Percentiles rank a stretch among this genome's conserved stretches.
phyloP scores from a whole-genome alignment of 306 rosid species.

The Vigna mungo region DNA sequence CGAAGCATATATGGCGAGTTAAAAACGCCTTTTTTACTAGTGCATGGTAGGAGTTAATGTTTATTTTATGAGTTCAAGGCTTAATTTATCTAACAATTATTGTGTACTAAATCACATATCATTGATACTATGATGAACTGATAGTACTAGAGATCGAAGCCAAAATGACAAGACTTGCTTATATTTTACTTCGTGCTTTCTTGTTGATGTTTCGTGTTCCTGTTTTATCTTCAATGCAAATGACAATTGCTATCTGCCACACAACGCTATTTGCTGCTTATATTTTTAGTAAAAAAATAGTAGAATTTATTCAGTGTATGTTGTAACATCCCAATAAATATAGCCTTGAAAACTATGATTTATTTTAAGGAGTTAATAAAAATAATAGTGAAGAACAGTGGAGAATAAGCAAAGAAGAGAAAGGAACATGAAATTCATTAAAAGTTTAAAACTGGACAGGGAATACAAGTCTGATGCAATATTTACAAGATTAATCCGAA shows the following conservation, averaged over 20 bases:
- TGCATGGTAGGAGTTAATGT: conserved; percentile 31
- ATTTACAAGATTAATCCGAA: no score
- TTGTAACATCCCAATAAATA: no score
- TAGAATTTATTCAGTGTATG: no score
- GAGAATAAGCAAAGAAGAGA: no score
- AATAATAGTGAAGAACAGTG: no score
- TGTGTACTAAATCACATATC: conserved; percentile 70
- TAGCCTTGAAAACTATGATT: no score
- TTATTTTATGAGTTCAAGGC: conserved; percentile 31
- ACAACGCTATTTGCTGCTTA: not conserved
- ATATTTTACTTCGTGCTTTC: conserved; percentile 8
- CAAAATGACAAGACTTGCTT: conserved; percentile 8
- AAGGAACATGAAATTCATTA: no score
- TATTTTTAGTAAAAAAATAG: not conserved
- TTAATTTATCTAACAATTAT: conserved; percentile 36
- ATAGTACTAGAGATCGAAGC: conserved; percentile 19
- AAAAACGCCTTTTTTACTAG: no score
- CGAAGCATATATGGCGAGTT: no score
- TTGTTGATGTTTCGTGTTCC: conserved; percentile 17
- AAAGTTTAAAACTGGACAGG: no score
- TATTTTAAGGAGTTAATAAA: no score
- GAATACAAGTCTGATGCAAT: no score
- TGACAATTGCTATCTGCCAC: conserved; percentile 5
- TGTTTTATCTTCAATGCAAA: conserved; percentile 27
- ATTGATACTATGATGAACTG: conserved; percentile 61